Base-by-base conservation (phyloP, 805 yeast species). In the Jamesozyma gamospora region DNA sequence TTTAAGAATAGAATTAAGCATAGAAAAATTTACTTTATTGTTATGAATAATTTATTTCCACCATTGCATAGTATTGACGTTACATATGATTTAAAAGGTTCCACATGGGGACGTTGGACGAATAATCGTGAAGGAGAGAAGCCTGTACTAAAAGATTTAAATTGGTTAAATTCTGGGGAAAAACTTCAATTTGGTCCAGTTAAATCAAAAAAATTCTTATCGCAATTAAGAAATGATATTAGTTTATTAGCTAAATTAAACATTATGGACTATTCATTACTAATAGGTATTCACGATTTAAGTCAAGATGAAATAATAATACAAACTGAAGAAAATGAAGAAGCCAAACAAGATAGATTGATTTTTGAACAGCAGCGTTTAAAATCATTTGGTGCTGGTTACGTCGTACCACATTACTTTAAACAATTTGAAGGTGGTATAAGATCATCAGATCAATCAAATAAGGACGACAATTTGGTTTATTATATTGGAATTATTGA, bases 11-110 rank as follows among this genome's bases (percentile, higher is more conserved):
- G 56, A 40, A 51, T 62, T 16, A 60, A 62, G 36, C 74, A 72
- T 31, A 71, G 87, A 41, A 87, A 85, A 56, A 84, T 92, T 28
- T 94, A 92, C 62, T 88, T 92, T 50, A 69, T 92, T 37, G 96
- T 92, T 27, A 92, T 92, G 98, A 92, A 92, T 67, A 92, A 92
- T 55, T 70, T 92, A 36, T 92, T 92, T 62, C 97, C 99, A 0
- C 94, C 96, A 5, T 84, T 85, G 55, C 70, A 87, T 36, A 92
- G 84, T 46, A 79, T 90, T 40, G 94, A 87, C 58, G 63, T 72
- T 32, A 83, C 87, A 34, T 92, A 75, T 60, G 99, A 92, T 58
- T 71, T 92, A 58, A 92, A 92, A 57, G 99, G 99, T 1, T 86
- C 96, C 0, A 75, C 94, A 0, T 71, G 82, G 68, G 96, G 96